These are phyloP conservation scores for Monilinia aucupariae DNA, from an alignment of 2,329 filamentous ascomycete species.

Conservation along the genomic window DNA sequence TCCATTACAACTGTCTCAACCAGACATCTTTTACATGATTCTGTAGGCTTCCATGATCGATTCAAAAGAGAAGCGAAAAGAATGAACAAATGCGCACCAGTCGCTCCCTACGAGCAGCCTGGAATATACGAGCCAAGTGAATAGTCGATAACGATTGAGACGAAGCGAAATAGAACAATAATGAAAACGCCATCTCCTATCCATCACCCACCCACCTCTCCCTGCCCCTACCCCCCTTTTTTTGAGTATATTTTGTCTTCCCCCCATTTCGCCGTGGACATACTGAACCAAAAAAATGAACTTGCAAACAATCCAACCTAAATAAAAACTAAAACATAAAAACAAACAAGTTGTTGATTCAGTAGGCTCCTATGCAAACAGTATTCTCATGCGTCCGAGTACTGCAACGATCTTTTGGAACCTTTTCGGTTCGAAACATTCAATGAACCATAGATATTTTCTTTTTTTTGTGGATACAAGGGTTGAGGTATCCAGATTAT, in stretches of 20 bases:
- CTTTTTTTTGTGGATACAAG: background rate
- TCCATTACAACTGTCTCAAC: background rate
- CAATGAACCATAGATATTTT: background rate
- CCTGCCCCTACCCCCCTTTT: background rate
- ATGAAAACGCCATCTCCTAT: background rate
- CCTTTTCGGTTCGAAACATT: background rate
- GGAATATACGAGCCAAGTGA: background rate
- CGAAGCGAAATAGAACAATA: background rate
- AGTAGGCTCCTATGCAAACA: background rate
- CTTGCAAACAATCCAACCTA: background rate
- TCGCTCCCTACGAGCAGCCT: background rate
- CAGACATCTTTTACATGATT: background rate
- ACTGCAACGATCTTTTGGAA: too few species aligned
- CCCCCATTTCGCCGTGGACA: background rate
- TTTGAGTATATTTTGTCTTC: constrained; percentile 6
- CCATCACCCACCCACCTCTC: background rate
- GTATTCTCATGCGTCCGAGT: background rate
- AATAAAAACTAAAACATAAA: background rate
- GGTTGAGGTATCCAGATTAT: background rate
- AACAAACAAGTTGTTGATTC: background rate
- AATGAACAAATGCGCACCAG: background rate
- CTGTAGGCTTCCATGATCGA: background rate
- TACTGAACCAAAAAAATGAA: background rate
- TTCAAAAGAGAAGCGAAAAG: background rate
- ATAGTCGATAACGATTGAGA: background rate